A percentile compares a stretch with the other conserved stretches of the same genome.
Conservation (phyloP, 2,329 filamentous ascomycete genomes). For the Chaetothyriales sp. region DNA sequence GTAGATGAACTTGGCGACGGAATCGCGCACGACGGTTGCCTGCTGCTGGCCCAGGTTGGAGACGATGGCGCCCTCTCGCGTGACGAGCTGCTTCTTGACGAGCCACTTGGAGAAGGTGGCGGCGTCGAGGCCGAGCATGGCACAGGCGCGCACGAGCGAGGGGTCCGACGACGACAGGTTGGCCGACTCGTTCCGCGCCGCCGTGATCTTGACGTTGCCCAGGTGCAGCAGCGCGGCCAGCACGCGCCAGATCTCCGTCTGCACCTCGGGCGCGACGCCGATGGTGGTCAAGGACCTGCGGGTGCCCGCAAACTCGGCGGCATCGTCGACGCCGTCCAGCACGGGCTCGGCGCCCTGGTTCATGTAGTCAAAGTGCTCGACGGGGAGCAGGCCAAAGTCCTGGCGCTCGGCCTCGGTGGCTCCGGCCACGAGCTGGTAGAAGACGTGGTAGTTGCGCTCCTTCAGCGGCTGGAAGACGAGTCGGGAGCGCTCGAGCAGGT, state of each 20-base stretch:
- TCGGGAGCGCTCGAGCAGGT: conserved; percentile 85
- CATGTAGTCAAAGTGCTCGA: conserved; percentile 89
- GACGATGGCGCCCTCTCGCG: conserved; percentile 91
- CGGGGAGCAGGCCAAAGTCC: conserved; percentile 62
- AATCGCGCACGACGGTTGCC: conserved; percentile 86
- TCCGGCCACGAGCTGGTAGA: conserved; percentile 91
- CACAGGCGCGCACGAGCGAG: conserved; percentile 65
- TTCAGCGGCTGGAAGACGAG: conserved; percentile 95
- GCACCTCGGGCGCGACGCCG: conserved; percentile 60
- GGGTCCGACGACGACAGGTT: conserved; percentile 62
- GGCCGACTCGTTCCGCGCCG: conserved; percentile 75
- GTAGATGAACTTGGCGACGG: conserved; percentile 97
- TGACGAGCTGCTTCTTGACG: conserved; percentile 95
- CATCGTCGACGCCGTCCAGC: conserved; percentile 92
- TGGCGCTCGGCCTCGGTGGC: conserved; percentile 72
- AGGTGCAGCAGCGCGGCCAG: conserved; percentile 85
- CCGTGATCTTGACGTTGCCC: conserved; percentile 91
- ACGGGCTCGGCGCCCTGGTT: conserved; percentile 86
- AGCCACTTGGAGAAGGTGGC: conserved; percentile 92
- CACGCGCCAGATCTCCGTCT: conserved; percentile 75
- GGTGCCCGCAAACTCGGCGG: conserved; percentile 81
- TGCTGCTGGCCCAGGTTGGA: conserved; percentile 91
- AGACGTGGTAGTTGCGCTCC: conserved; percentile 97
- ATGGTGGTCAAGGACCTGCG: conserved; percentile 77
- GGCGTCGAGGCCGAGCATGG: conserved; percentile 74